These are phyloP conservation scores for Saccharomyces uvarum DNA, from an alignment of 1,139 yeast species.

Conservation along the genomic window DNA sequence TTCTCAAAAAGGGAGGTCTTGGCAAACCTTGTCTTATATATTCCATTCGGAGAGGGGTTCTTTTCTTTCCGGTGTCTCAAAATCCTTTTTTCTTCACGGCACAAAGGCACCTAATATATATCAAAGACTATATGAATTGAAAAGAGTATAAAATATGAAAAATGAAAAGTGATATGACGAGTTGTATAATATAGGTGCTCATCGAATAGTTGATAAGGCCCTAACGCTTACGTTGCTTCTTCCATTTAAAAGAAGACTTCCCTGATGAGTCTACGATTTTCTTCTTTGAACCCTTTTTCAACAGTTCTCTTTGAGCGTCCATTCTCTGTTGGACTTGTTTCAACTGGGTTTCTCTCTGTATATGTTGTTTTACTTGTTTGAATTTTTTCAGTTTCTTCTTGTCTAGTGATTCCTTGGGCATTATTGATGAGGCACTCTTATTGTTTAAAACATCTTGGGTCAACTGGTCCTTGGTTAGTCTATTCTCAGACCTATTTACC, in stretches of 20 bases:
- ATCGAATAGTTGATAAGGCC: neutral
- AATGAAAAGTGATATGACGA: neutral
- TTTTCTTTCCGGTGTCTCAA: neutral
- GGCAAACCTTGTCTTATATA: slow-evolving; percentile 1
- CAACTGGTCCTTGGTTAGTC: slow-evolving; percentile 59
- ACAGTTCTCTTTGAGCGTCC: slow-evolving; percentile 72
- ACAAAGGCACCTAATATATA: neutral
- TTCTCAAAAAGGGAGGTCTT: neutral
- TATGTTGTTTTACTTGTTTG: slow-evolving; percentile 46
- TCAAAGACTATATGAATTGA: neutral
- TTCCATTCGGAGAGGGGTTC: neutral
- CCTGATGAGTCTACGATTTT: slow-evolving; percentile 63
- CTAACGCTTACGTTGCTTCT: slow-evolving; percentile 64
- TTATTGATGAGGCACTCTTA: slow-evolving; percentile 22
- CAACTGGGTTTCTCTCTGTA: slow-evolving; percentile 62
- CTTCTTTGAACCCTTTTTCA: slow-evolving; percentile 85
- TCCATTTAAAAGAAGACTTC: slow-evolving; percentile 73
- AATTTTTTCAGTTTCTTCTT: slow-evolving; percentile 53
- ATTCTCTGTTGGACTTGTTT: slow-evolving; percentile 61
- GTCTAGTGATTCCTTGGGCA: slow-evolving; percentile 40
- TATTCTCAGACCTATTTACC: slow-evolving; percentile 60
- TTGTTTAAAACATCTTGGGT: slow-evolving; percentile 11
- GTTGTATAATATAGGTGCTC: neutral
- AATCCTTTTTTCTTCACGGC: neutral
- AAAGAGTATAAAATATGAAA: neutral